These are phyloP conservation scores for Annona cherimola DNA, from an alignment of 164 flowering plant genomes.

Conservation along the genomic window DNA sequence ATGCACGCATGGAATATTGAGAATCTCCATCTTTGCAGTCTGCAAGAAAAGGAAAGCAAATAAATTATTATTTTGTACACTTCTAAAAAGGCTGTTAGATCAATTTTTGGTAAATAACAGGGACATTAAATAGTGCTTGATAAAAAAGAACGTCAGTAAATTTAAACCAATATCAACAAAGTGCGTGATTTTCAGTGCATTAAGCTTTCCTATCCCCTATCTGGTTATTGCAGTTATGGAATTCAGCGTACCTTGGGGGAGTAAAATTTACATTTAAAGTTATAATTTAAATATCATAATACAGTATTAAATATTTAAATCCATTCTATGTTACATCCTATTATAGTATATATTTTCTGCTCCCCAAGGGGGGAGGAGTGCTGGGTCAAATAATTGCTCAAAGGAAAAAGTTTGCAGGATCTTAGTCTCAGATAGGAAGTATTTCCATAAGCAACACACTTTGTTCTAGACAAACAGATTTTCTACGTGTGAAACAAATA, in stretches of 20 bases:
- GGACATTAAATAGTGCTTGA: neutral
- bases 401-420: conserved; percentile 69
- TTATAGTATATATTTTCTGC: no score
- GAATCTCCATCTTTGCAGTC: conserved; percentile 60
- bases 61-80: neutral
- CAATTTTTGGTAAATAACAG: neutral
- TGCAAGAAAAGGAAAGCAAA: conserved; percentile 19
- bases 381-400: conserved; percentile 48
- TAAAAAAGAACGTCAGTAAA: neutral
- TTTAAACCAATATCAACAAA: neutral
- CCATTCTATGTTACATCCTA: no score
- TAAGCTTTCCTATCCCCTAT: neutral
- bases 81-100: neutral
- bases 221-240: no score
- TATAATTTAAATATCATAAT: no score
- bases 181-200: neutral
- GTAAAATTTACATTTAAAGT: no score
- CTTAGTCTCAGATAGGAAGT: conserved; percentile 53
- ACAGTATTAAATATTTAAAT: no score
- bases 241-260: no score
- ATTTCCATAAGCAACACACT: conserved; percentile 51
- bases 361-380: no score
- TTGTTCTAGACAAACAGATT: neutral
- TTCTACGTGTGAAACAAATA: neutral
- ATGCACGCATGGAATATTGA: conserved; percentile 54